phyloP scores from a whole-genome alignment of 441 rosid species.

The Erysimum cheiri region DNA sequence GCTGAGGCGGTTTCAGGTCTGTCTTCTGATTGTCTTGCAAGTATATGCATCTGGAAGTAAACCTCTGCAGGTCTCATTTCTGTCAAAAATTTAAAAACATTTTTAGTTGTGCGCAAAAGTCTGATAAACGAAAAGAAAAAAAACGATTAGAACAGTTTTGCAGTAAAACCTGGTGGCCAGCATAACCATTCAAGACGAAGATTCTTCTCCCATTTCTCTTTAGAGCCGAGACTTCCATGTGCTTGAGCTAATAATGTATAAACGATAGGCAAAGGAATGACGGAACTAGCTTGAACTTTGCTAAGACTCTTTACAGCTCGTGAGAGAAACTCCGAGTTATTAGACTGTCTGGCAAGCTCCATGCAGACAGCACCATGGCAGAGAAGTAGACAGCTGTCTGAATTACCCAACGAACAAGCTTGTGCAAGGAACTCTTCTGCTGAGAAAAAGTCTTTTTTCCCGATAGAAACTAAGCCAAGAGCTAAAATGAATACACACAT shows the following conservation, averaged over 20 bases:
- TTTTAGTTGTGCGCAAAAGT: conserved; percentile 3
- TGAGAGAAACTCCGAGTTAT: conserved; percentile 61
- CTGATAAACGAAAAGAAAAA: neutral
- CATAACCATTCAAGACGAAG: conserved; percentile 89
- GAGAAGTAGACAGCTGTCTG: conserved; percentile 77
- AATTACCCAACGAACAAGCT: conserved; percentile 63
- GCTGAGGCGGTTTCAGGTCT: conserved; percentile 47
- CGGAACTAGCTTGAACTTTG: conserved; percentile 57
- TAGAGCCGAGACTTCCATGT: conserved; percentile 88
- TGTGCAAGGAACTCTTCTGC: conserved; percentile 71
- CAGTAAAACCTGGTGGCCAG: conserved; percentile 85
- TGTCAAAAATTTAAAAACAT: conserved; percentile 39
- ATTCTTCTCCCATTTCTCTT: conserved; percentile 77
- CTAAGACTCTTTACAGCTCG: conserved; percentile 69
- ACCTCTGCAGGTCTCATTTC: conserved; percentile 96
- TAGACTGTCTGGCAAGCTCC: conserved; percentile 72
- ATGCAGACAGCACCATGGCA: conserved; percentile 81
- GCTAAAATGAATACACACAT: conserved; percentile 61
- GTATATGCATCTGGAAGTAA: conserved; percentile 92
- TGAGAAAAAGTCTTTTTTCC: conserved; percentile 58
- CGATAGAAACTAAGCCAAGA: conserved; percentile 59
- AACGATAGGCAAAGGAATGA: conserved; percentile 65
- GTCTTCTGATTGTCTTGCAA: conserved; percentile 58
- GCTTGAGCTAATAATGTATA: conserved; percentile 82
- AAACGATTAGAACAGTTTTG: neutral